phyloP scores from a whole-genome alignment of 345 rosid genomes.

The Brassica incana region DNA sequence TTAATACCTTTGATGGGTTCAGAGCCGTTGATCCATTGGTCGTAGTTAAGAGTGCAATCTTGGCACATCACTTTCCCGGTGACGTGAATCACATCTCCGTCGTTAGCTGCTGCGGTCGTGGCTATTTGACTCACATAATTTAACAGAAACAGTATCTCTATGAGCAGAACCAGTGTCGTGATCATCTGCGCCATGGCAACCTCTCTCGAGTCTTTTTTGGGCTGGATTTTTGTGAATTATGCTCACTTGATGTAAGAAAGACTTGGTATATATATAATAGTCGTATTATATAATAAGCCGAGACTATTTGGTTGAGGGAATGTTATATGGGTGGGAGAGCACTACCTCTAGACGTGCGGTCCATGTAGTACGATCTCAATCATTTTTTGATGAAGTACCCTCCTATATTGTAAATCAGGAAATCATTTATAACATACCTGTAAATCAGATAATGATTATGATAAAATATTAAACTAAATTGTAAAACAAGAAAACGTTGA shows the following conservation, averaged over 20 bases:
- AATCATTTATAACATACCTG: neutral
- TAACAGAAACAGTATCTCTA: constrained; percentile 27
- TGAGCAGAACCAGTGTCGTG: constrained; percentile 22
- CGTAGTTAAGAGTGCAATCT: constrained; percentile 66
- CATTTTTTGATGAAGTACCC: neutral
- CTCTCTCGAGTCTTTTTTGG: neutral
- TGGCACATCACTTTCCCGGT: constrained; percentile 74
- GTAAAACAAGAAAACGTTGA: neutral
- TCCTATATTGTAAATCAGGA: neutral
- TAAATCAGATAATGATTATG: neutral
- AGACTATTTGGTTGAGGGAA: neutral
- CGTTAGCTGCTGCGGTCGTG: constrained; percentile 7
- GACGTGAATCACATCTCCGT: constrained; percentile 49
- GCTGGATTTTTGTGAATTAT: constrained; percentile 11
- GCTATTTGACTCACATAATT: constrained; percentile 15
- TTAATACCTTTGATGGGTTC: constrained; percentile 64
- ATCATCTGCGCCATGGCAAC: constrained; percentile 25
- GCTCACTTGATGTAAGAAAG: constrained; percentile 24
- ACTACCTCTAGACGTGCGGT: constrained; percentile 38
- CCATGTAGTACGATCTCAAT: constrained; percentile 30
- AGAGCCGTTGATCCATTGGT: constrained; percentile 59
- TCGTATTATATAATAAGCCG: neutral
- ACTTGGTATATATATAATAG: constrained; percentile 15
- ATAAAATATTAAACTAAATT: neutral
- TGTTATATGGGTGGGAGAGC: constrained; percentile 34